These are phyloP conservation scores for Ballota nigra DNA, from an alignment of 257 asterid species.

Conservation along the genomic window DNA sequence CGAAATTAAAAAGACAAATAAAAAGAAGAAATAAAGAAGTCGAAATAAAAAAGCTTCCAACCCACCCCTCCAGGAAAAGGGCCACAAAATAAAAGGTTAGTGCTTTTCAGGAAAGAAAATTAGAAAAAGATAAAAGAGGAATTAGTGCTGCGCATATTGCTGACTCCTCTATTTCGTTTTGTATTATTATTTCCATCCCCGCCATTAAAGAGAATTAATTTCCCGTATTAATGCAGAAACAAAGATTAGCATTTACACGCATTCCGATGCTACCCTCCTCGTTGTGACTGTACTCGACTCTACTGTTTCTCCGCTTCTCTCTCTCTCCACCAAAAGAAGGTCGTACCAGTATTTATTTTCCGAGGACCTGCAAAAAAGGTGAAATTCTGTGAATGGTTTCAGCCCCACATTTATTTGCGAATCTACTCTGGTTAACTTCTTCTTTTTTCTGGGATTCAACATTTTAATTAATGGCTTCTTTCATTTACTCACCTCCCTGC, in stretches of 20 bases:
- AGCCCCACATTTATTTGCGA: slow-evolving; percentile 28
- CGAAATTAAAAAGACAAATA: too few relatives aligned
- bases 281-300: slow-evolving; percentile 25
- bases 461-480: slow-evolving; percentile 20
- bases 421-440: slow-evolving; percentile 24
- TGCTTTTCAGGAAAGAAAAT: slow-evolving; percentile 22
- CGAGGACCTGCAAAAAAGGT: slow-evolving; percentile 26
- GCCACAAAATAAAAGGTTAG: slow-evolving; percentile 23
- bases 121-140: background rate
- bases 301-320: slow-evolving; percentile 13
- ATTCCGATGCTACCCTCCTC: slow-evolving; percentile 32
- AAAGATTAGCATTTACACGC: slow-evolving; percentile 41
- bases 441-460: slow-evolving; percentile 16
- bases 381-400: slow-evolving; percentile 31
- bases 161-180: background rate
- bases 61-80: background rate
- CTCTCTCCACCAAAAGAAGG: slow-evolving; percentile 16
- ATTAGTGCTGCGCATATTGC: background rate
- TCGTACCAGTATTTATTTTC: background rate
- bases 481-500: slow-evolving; percentile 26
- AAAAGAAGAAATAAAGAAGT: background rate
- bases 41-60: background rate
- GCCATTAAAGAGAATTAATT: slow-evolving; percentile 19
- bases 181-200: slow-evolving; percentile 1
- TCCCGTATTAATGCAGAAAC: slow-evolving; percentile 7